A percentile compares a stretch with the other conserved stretches of the same genome.
Evolutionary conservation across 805 yeast species (phyloP).

Genomic region (Saccharomycopsis sp.): DNA sequence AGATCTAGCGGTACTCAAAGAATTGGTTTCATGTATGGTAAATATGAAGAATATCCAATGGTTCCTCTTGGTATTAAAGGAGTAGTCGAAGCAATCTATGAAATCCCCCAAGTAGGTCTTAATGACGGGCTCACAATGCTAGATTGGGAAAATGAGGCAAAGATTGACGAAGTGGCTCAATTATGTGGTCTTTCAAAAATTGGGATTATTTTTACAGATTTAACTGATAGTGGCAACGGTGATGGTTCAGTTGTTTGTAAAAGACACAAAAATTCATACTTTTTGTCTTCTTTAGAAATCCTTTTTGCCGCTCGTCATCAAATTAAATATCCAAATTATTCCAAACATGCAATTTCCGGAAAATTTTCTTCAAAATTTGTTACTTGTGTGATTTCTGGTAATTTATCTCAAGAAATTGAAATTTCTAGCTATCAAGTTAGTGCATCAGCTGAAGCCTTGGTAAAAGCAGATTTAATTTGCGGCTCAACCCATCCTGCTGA

Average conservation of each 20-base stretch:
- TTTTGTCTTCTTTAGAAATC: constrained; percentile 80
- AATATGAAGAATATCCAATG: constrained; percentile 63
- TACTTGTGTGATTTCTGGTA: constrained; percentile 92
- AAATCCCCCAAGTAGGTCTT: constrained; percentile 82
- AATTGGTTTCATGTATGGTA: constrained; percentile 76
- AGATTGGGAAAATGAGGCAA: constrained; percentile 37
- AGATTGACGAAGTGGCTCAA: constrained; percentile 43
- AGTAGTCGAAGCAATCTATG: constrained; percentile 86
- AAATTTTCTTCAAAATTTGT: constrained; percentile 80
- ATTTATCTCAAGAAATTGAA: constrained; percentile 77
- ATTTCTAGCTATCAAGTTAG: constrained; percentile 86
- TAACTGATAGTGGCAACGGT: constrained; percentile 75
- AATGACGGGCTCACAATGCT: constrained; percentile 74
- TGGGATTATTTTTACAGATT: constrained; percentile 84
- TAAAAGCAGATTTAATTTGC: constrained; percentile 71
- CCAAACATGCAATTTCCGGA: constrained; percentile 55
- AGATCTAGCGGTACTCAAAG: constrained; percentile 81
- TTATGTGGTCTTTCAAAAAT: constrained; percentile 57
- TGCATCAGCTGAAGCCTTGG: constrained; percentile 76
- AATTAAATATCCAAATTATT: constrained; percentile 45
- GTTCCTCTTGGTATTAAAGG: constrained; percentile 94
- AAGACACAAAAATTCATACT: constrained; percentile 86
- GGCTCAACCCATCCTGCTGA: constrained; percentile 88
- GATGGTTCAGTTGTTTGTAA: constrained; percentile 88
- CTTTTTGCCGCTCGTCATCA: constrained; percentile 78